phyloP scores from a whole-genome alignment of 129 eudicot genomes.

The Ambrosia artemisiifolia region DNA sequence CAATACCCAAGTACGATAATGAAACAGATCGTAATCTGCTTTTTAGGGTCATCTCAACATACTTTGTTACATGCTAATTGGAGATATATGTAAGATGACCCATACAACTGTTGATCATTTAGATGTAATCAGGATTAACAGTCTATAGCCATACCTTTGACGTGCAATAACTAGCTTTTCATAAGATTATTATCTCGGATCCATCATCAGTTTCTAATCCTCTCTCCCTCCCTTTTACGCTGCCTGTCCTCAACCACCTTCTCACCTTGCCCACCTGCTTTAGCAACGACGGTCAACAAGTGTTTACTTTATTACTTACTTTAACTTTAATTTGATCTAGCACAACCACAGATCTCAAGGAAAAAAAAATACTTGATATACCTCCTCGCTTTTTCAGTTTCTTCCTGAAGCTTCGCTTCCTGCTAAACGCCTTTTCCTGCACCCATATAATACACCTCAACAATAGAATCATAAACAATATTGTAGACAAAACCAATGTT shows the following conservation, averaged over 20 bases:
- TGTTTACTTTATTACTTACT: not conserved
- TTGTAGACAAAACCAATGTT: not conserved
- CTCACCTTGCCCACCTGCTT: conserved; percentile 23
- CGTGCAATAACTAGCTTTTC: not conserved
- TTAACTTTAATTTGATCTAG: not conserved
- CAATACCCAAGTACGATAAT: no score
- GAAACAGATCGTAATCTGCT: not conserved
- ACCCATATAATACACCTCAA: conserved; percentile 16
- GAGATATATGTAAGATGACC: not conserved
- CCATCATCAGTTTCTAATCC: conserved; percentile 1
- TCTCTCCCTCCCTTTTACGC: conserved; percentile 6
- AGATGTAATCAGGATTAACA: not conserved
- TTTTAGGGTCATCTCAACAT: not conserved
- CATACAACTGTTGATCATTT: not conserved
- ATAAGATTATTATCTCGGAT: no score
- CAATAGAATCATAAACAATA: not conserved
- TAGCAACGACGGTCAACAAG: not conserved
- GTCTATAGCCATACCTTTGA: not conserved
- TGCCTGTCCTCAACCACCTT: conserved; percentile 18
- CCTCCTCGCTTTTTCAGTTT: conserved; percentile 84
- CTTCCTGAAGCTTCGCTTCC: conserved; percentile 91
- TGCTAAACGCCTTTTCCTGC: conserved; percentile 98
- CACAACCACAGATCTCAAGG: not conserved
- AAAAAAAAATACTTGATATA: not conserved
- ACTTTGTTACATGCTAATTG: not conserved